phyloP scores from a whole-genome alignment of 164 flowering plant species.

The Malania oleifera region DNA sequence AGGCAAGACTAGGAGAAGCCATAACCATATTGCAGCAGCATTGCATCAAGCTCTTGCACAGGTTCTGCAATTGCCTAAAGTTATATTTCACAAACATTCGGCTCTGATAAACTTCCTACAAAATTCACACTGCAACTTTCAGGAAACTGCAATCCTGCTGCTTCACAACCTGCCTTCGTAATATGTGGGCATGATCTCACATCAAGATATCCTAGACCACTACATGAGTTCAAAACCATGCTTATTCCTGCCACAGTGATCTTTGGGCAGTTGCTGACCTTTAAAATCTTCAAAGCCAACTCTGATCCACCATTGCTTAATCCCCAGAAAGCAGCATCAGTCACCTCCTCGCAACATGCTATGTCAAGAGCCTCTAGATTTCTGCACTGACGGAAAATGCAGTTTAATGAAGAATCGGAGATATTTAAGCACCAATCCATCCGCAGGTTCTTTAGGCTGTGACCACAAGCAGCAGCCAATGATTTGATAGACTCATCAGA shows the following conservation, averaged over 20 bases:
- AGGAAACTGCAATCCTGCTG: conserved; percentile 79
- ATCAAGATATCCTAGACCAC: conserved; percentile 64
- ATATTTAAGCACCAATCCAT: conserved; percentile 92
- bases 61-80: neutral
- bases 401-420: conserved; percentile 62
- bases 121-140: conserved; percentile 67
- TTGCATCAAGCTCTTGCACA: neutral
- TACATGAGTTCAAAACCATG: conserved; percentile 53
- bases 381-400: conserved; percentile 49
- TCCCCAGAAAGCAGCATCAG: conserved; percentile 66
- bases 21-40: neutral
- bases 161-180: conserved; percentile 53
- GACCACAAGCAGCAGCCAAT: conserved; percentile 46
- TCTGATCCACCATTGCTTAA: conserved; percentile 32
- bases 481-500: conserved; percentile 55
- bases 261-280: conserved; percentile 71
- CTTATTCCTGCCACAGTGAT: conserved; percentile 63
- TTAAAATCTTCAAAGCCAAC: conserved; percentile 53
- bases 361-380: conserved; percentile 74
- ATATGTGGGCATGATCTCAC: conserved; percentile 78
- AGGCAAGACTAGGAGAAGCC: neutral
- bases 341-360: conserved; percentile 79
- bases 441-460: conserved; percentile 55
- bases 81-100: conserved; percentile 21
- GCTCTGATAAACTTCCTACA: conserved; percentile 53